Evolutionary conservation across 495 filamentous ascomycete genomes (phyloP), one percentile per base, ranked within the genome.

Genomic region (Rostrohypoxylon terebratum): DNA sequence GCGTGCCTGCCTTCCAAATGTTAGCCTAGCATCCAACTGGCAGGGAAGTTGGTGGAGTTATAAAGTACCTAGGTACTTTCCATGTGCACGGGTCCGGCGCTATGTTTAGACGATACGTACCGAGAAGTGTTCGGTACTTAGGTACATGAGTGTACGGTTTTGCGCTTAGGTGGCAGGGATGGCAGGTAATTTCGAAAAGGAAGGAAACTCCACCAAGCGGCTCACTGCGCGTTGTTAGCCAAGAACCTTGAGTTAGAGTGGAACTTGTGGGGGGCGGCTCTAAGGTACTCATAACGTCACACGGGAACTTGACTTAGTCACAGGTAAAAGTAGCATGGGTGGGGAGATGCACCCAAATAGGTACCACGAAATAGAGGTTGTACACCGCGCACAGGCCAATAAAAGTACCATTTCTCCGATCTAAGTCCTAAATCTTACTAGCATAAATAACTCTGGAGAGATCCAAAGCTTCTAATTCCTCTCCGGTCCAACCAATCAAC

Each of bases 261-360:
- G 60, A 45, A n/a, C 28, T 50, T 44, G 40, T 63, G 42, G 63
- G 63, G 63, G 58, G 21, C 33, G 16, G 28, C 31, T 34, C 23
- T 40, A 34, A 11, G 42, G 36, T 61, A 68, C 69, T 31, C 50
- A 68, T 73, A 68, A 65, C 70, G 70, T 73, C 70, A 73, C 70
- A 48, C 4, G 50, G 47, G 31, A 1, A 68, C 59, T 42, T 60
- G 5, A 36, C 5, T 20, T 20, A 7, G 9, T 21, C 50, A 40
- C 20, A 2, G n/a, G 4, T 20, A 4, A 1, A 71, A 50, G 69
- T 71, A 71, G 28, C 18, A 4, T 44, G 36, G 13, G 23, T 20
- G 38, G 62, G 55, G 33, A 25, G 34, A 31, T 10, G 18, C 1
- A 28, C 10, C 16, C 38, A 33, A 3, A 28, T 7, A 2, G 2